Evolutionary conservation across 2,329 filamentous ascomycete genomes (phyloP).

Genomic region (Scytalidium lignicola): DNA sequence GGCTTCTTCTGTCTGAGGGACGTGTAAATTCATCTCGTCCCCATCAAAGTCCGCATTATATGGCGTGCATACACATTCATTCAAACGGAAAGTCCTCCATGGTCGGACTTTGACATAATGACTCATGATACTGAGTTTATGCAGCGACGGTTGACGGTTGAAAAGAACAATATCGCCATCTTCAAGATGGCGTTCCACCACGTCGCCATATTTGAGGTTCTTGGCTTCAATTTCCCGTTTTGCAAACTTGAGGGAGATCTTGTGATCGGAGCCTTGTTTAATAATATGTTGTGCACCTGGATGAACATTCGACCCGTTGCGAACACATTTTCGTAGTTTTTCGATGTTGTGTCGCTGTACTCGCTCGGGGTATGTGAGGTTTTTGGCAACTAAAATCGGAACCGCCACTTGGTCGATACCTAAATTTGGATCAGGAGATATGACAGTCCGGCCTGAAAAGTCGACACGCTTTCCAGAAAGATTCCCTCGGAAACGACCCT

Average conservation of each 20-base stretch:
- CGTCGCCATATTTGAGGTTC: slow-evolving; percentile 73
- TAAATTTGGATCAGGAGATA: slow-evolving; percentile 93
- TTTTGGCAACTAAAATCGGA: slow-evolving; percentile 86
- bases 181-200: slow-evolving; percentile 90
- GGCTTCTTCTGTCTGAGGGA: slow-evolving; percentile 95
- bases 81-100: slow-evolving; percentile 92
- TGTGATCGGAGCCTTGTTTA: slow-evolving; percentile 64
- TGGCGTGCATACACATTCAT: slow-evolving; percentile 95
- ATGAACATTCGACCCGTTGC: slow-evolving; percentile 72
- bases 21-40: slow-evolving; percentile 98
- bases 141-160: slow-evolving; percentile 94
- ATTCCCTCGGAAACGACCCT: slow-evolving; percentile 94
- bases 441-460: slow-evolving; percentile 95
- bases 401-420: slow-evolving; percentile 92
- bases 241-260: slow-evolving; percentile 70
- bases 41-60: slow-evolving; percentile 99
- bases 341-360: slow-evolving; percentile 81
- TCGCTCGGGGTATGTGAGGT: slow-evolving; percentile 89
- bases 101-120: slow-evolving; percentile 91
- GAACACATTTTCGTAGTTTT: slow-evolving; percentile 69
- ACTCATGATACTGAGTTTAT: slow-evolving; percentile 98
- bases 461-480: slow-evolving; percentile 97
- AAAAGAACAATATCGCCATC: slow-evolving; percentile 96
- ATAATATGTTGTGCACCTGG: slow-evolving; percentile 83
- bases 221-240: slow-evolving; percentile 67